Base-by-base conservation (phyloP, 2,329 filamentous ascomycete species). In the Ceratocystis papillata region DNA sequence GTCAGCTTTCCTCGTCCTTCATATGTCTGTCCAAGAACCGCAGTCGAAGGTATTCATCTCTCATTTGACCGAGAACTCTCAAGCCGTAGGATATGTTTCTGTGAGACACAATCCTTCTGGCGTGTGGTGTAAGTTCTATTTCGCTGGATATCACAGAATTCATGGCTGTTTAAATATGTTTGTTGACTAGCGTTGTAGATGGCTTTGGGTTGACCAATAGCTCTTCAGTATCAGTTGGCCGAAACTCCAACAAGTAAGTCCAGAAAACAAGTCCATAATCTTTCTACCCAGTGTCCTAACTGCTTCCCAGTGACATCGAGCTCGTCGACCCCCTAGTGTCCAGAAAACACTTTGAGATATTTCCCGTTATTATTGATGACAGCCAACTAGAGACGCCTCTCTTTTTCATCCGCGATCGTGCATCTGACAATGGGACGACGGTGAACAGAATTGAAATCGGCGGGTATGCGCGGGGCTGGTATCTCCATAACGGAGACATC, bases 381-480 rank as follows among this genome's bases (percentile, higher is more conserved):
- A 46, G 22, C 15, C 33, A 28, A 5, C 37, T 48, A 12, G 46
- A 67, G 15, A 62, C 25, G 44, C 67, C 67, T 7, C 53, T 62
- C 15, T 68, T 84, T 50, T 85, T 83, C 69, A 80, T 83, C 33
- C 79, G 82, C 15, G 83, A 85, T 69, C 77, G 79, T 28, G 78
- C 79, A 64, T 84, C 82, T 3, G 74, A 74, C 17, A 80, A 80
- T 65, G 82, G 82, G 1, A 84, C 82, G 0, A 79, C 75, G 63
- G 77, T 85, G 46, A 82, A 84, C 66, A 75, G 72, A 0, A 62
- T 71, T 0, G 72, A 76, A 17, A 77, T 83, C 65, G 81, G 79
- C 0, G 70, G 70, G n/a, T 73, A 72, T 0, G 71, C 77, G 1
- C 71, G 75, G 3, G 81, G 78, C 0, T 77, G 77, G 70, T 75